Base-by-base conservation (phyloP, 768 basidiomycete genomes). In the Cystobasidium ongulense region DNA sequence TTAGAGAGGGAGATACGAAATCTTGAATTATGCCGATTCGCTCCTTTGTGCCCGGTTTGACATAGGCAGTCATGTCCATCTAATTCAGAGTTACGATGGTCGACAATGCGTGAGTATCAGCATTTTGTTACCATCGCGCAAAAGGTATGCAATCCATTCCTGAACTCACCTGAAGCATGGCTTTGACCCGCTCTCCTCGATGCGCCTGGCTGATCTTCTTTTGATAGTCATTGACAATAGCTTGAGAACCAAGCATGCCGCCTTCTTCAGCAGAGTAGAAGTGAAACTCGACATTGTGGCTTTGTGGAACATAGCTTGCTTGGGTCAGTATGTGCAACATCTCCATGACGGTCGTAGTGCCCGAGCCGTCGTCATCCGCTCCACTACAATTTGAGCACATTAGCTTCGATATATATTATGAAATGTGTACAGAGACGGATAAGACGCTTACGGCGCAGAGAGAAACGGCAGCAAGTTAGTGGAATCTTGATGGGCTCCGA, bases 351-450 rank as follows among this genome's bases (percentile, higher is more conserved):
- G 78, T 78, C 29, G 78, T 78, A 29, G 79, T 79, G 4, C 83
- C 83, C 1, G 79, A 80, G 54, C 82, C 83, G 72, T 83, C 82
- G 66, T 83, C 83, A 72, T 84, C 82, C 1, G 83, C 82, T 61
- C 74, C 77, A 0, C 57, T 61, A n/a, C 25, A 2, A 7, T 27
- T 11, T 31, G 18, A 25, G 25, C 1, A n/a, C 13, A 36, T 35
- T n/a, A 23, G 29, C 1, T n/a, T 13, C 57, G 33, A 31, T 1
- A 27, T 8, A 21, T 7, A 23, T 11, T 33, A 67, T 11, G 41
- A 27, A 15, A 17, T 10, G 68, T 10, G n/a, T n/a, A n/a, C n/a
- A n/a, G n/a, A n/a, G n/a, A n/a, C n/a, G 46, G 21, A 11, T 50
- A 21, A 21, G n/a, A 17, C 31, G 36, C 36, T 36, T 82, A 82